These are phyloP conservation scores for Scutellaria minor DNA, from an alignment of 257 asterid species.

Conservation along the genomic window DNA sequence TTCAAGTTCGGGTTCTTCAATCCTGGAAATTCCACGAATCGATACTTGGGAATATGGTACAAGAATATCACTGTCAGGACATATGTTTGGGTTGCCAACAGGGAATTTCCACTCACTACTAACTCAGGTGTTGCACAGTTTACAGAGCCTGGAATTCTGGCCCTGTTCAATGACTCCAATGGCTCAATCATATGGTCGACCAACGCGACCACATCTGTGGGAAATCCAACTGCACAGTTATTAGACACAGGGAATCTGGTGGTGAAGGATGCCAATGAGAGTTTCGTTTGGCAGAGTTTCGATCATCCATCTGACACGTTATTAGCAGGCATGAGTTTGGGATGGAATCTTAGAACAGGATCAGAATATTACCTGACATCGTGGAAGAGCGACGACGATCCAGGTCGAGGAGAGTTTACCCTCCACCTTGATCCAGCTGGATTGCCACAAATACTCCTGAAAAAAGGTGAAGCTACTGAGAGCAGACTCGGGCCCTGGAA, in stretches of 20 bases:
- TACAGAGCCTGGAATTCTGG: background rate
- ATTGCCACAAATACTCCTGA: too few species aligned
- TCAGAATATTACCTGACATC: too few species aligned
- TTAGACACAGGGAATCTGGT: background rate
- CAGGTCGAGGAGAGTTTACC: too few species aligned
- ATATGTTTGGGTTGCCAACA: background rate
- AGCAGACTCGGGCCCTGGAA: too few species aligned
- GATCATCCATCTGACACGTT: too few species aligned
- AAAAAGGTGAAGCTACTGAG: too few species aligned
- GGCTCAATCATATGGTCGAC: background rate
- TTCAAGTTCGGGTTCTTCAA: constrained; percentile 31
- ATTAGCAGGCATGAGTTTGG: too few species aligned
- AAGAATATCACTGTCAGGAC: background rate
- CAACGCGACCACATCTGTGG: background rate
- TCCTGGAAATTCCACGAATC: constrained; percentile 27
- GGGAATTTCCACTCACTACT: background rate
- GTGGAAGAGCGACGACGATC: too few species aligned
- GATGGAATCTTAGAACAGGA: too few species aligned
- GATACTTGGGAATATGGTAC: constrained; percentile 35
- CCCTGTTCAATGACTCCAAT: background rate
- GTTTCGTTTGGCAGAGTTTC: too few species aligned
- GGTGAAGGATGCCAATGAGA: background rate
- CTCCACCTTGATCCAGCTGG: too few species aligned
- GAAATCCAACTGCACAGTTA: background rate
- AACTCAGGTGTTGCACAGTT: background rate